Evolutionary conservation across 2,329 filamentous ascomycete genomes (phyloP).

Genomic region (Calonectria naviculata): DNA sequence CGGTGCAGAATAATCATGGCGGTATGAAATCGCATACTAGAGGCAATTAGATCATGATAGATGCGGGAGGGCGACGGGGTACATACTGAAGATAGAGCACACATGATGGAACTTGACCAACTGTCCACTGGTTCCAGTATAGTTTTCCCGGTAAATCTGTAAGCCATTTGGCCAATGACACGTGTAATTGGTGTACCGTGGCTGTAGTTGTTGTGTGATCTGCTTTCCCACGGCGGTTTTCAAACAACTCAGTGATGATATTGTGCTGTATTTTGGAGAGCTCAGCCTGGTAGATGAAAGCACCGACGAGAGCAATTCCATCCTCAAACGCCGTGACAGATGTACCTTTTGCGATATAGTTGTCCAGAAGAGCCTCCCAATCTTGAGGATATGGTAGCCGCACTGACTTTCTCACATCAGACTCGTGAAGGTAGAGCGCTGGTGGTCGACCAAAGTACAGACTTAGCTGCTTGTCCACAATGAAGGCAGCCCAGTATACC

Average conservation of each 20-base stretch:
- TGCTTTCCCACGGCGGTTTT: slow-evolving; percentile 55
- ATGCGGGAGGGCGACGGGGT: not conserved
- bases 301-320: slow-evolving; percentile 54
- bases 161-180: slow-evolving; percentile 58
- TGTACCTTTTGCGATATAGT: slow-evolving; percentile 56
- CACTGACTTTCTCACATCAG: slow-evolving; percentile 60
- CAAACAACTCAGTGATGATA: slow-evolving; percentile 62
- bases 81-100: slow-evolving; percentile 59
- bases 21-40: slow-evolving; percentile 59
- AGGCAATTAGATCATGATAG: slow-evolving; percentile 20
- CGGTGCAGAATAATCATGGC: slow-evolving; percentile 63
- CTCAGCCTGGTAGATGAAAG: slow-evolving; percentile 59
- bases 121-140: slow-evolving; percentile 63
- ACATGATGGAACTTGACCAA: slow-evolving; percentile 55
- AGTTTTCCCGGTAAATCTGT: slow-evolving; percentile 56
- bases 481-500: slow-evolving; percentile 63
- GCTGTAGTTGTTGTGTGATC: slow-evolving; percentile 53
- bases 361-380: slow-evolving; percentile 58
- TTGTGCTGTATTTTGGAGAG: slow-evolving; percentile 60
- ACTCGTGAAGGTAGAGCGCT: slow-evolving; percentile 59
- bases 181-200: slow-evolving; percentile 56
- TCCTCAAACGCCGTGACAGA: slow-evolving; percentile 59
- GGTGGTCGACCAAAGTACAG: slow-evolving; percentile 63
- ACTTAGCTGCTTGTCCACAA: slow-evolving; percentile 61
- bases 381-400: slow-evolving; percentile 60